Base-by-base conservation (phyloP, 2,329 filamentous ascomycete species). In the Penicillium sp. region DNA sequence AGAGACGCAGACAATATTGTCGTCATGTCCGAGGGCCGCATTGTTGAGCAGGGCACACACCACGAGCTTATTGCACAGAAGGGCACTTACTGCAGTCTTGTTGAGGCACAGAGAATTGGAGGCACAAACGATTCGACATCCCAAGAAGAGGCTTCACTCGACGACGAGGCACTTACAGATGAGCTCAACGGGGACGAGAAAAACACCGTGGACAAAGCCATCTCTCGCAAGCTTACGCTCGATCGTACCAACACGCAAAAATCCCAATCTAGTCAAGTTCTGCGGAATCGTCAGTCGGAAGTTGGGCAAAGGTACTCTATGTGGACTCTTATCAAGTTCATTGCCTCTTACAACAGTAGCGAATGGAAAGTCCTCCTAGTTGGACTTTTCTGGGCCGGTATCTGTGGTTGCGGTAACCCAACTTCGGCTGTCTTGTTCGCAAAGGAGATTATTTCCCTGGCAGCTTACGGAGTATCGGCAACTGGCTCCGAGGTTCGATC, bases 281-380 rank as follows among this genome's bases (percentile, higher is more conserved):
- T 42, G 14, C 40, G 37, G 25, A 33, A 27, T 11, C 37, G 49
- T 14, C 25, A 31, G 27, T 25, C 37, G 4, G 49, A 51, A 18
- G 18, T 25, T 33, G 18, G 9, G 8, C 35, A n/a, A 49, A 90
- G 90, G 69, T 90, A 91, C 26, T 90, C 95, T 74, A 23, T 57
- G 35, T 57, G 51, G 55, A 20, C n/a, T 29, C 25, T 57, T 12
- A 48, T 55, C 15, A 55, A 48, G 25, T 57, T 57, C 20, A 29
- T 51, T 22, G 52, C 43, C 15, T 22, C 26, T 9, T 57, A 51
- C 37, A 57, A 57, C 44, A 55, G 48, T 6, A 6, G 51, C 18
- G 55, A 57, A 44, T 51, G 49, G 49, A 8, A 40, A n/a, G 0
- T 7, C 18, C 2, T 55, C 15, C 1, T 48, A 15, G 4, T 45